Percentiles rank a stretch among this genome's conserved stretches.
Conservation (phyloP, 2,329 filamentous ascomycete genomes). For the Aspergillus vadensis region DNA sequence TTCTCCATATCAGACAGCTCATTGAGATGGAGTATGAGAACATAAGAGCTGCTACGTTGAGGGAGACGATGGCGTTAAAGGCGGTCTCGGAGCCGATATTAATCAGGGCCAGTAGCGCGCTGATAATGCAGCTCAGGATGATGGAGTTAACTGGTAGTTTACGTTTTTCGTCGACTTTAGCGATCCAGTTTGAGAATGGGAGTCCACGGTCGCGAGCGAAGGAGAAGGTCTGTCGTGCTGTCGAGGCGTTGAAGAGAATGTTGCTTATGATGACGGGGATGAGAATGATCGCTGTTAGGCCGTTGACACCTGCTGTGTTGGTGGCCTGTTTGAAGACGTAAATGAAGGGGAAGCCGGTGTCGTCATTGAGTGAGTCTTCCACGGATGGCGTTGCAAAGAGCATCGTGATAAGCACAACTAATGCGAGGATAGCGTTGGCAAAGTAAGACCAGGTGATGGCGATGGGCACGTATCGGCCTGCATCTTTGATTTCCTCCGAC, state of each 20-base stretch:
- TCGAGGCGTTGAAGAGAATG: conserved; percentile 43
- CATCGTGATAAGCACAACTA: conserved; percentile 49
- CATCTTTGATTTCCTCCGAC: conserved; percentile 53
- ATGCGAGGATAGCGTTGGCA: conserved; percentile 48
- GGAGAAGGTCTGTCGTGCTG: conserved; percentile 44
- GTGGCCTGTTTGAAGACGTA: conserved; percentile 47
- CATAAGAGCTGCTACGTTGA: conserved; percentile 51
- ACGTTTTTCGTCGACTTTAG: conserved; percentile 37
- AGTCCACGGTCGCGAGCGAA: conserved; percentile 49
- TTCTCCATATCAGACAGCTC: conserved; percentile 47
- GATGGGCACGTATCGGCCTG: conserved; percentile 47
- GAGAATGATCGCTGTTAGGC: conserved; percentile 7
- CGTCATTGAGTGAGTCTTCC: conserved; percentile 39
- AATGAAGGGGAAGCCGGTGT: conserved; percentile 50
- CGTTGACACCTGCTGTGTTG: conserved; percentile 29
- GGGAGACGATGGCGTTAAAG: conserved; percentile 55
- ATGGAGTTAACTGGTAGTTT: conserved; percentile 49
- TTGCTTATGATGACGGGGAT: conserved; percentile 43
- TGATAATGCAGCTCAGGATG: conserved; percentile 32
- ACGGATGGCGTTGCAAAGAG: conserved; percentile 42
- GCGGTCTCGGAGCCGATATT: conserved; percentile 55
- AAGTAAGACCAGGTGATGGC: conserved; percentile 50
- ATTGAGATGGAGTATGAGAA: conserved; percentile 55
- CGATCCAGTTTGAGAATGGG: conserved; percentile 45
- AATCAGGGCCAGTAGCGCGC: conserved; percentile 49